Conservation (phyloP, 768 basidiomycete species). For the Termitomyces sp. region DNA sequence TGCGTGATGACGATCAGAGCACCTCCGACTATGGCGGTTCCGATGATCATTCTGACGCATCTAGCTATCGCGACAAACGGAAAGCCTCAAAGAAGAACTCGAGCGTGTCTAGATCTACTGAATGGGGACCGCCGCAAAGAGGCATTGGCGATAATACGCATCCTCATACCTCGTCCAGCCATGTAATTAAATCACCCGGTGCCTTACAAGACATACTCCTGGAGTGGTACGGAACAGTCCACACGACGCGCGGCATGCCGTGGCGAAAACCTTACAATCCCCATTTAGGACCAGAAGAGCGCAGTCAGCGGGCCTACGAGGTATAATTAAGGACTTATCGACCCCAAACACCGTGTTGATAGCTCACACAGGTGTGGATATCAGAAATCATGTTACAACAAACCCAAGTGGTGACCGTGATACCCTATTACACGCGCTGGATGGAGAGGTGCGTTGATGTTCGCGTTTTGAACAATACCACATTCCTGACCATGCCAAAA, state of each 20-base stretch:
- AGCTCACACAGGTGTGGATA: conserved; percentile 65
- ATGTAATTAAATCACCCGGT: conserved; percentile 39
- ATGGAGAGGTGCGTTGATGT: conserved; percentile 61
- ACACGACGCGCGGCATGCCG: conserved; percentile 77
- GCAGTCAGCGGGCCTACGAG: conserved; percentile 89
- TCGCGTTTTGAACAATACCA: not conserved
- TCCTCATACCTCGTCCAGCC: conserved; percentile 44
- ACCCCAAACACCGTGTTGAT: not conserved
- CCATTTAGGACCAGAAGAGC: conserved; percentile 48
- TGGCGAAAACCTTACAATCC: conserved; percentile 79
- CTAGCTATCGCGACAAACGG: conserved; percentile 6
- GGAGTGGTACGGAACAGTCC: conserved; percentile 70
- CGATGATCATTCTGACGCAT: conserved; percentile 6
- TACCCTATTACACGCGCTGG: conserved; percentile 90
- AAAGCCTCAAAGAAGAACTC: conserved; percentile 4
- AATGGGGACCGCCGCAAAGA: not conserved
- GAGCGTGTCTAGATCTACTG: not conserved
- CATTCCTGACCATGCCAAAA: conserved; percentile 23
- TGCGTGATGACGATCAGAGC: not conserved
- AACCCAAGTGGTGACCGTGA: conserved; percentile 91
- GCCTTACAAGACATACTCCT: conserved; percentile 49
- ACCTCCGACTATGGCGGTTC: conserved; percentile 11
- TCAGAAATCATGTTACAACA: conserved; percentile 97
- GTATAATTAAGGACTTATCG: conserved; percentile 33
- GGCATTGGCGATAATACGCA: not conserved